Conservation (phyloP, 176 grass and related monocot genomes). For the Puccinellia tenuiflora region DNA sequence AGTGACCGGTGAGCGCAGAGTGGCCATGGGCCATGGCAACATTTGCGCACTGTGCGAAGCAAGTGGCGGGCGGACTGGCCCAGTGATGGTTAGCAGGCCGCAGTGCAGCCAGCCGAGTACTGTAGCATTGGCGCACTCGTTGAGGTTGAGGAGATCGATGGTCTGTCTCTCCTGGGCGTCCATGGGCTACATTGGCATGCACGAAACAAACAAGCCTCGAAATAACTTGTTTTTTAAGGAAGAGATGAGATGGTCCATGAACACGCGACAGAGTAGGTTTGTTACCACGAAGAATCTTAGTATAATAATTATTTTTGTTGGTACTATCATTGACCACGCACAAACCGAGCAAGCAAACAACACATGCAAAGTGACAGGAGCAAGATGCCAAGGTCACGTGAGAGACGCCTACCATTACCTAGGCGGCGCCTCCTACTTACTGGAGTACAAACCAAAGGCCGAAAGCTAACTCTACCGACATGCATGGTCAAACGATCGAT, state of each 20-base stretch:
- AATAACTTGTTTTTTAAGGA: not conserved
- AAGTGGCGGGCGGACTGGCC: too few species aligned
- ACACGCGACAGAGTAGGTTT: not conserved
- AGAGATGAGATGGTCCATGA: not conserved
- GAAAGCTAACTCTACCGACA: not conserved
- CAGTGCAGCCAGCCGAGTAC: too few species aligned
- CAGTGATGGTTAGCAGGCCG: too few species aligned
- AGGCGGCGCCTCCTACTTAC: not conserved
- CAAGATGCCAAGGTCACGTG: constrained; percentile 44
- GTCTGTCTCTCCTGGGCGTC: too few species aligned
- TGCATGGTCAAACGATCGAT: not conserved
- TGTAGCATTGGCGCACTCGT: too few species aligned
- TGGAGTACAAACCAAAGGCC: not conserved
- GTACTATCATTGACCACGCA: constrained; percentile 19
- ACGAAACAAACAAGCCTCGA: not conserved
- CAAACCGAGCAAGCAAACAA: not conserved
- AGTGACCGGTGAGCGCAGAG: too few species aligned
- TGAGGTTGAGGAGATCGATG: too few species aligned
- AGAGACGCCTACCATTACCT: constrained; percentile 8
- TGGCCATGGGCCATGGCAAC: too few species aligned
- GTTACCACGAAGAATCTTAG: constrained; percentile 26
- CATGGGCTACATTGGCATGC: too few species aligned
- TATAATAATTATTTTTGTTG: not conserved
- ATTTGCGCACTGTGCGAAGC: too few species aligned
- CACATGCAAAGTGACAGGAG: not conserved